Evolutionary conservation across 2,329 filamentous ascomycete species (phyloP), one percentile per base, ranked within the genome.

Genomic region (Fonsecaea erecta): DNA sequence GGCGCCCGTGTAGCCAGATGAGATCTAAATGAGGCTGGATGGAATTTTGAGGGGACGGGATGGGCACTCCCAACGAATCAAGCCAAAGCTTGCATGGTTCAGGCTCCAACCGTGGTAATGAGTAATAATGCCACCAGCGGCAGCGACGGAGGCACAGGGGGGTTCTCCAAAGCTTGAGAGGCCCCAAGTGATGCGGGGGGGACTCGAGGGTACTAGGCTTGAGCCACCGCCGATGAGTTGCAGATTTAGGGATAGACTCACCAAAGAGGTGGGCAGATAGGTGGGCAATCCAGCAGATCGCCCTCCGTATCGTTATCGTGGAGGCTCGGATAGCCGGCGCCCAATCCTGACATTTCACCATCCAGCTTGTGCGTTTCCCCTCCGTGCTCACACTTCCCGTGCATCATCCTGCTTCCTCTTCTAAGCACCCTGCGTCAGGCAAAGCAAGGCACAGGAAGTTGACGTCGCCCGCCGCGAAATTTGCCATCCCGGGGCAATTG

Each of bases 401-500:
- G 32, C 60, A 56, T 51, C 54, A 57, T 32, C 28, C 32, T 34
- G 48, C 26, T 26, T 48, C n/a, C 37, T 58, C 54, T 52, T 43
- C 32, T 60, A 60, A 61, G 46, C 54, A 59, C 61, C 61, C 61
- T 52, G 57, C 57, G 43, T 60, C 43, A 60, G 46, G 46, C 30
- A 51, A n/a, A 28, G 46, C 32, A 52, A 57, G 54, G 43, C 51
- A 63, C 51, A 26, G 24, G 9, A 55, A 46, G 35, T 48, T 55
- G 40, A 53, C 59, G 28, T 51, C 43, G 35, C 32, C n/a, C 48
- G 62, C 65, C 62, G 53, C 48, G 53, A 67, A 62, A 54, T 67
- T 67, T 59, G 65, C 65, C 53, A 62, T 57, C 35, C n/a, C 52
- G 56, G 28, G 24, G 56, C 43, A 34, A 9, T 34, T 34, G 28